phyloP scores from a whole-genome alignment of 129 eudicot genomes.

The Helianthus annuus region DNA sequence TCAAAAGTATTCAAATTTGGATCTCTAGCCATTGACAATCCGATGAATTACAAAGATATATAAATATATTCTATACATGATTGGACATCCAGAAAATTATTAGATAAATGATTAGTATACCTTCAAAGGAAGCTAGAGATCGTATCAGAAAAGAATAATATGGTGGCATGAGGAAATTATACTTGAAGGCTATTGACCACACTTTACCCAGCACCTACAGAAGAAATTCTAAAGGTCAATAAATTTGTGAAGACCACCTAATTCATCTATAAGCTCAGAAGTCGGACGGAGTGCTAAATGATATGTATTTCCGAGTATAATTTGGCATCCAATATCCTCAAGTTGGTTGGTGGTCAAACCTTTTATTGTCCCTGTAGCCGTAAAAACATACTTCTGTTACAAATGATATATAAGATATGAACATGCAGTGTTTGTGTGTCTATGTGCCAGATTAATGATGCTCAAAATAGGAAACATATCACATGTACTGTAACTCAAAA shows the following conservation, averaged over 20 bases:
- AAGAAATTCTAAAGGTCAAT: slow-evolving; percentile 42
- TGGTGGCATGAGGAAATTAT: slow-evolving; percentile 95
- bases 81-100: background rate
- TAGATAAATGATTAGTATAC: slow-evolving; percentile 36
- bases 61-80: no score
- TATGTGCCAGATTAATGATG: background rate
- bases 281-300: slow-evolving; percentile 90
- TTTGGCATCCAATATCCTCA: slow-evolving; percentile 97
- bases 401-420: background rate
- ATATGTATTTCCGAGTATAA: slow-evolving; percentile 93
- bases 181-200: slow-evolving; percentile 82
- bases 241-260: slow-evolving; percentile 91
- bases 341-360: slow-evolving; percentile 87
- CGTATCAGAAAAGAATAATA: slow-evolving; percentile 81
- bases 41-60: no score
- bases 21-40: no score
- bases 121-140: slow-evolving; percentile 95
- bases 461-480: slow-evolving; percentile 17
- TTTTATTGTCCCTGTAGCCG: slow-evolving; percentile 84
- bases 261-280: slow-evolving; percentile 83
- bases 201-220: slow-evolving; percentile 84
- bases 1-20: no score
- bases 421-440: background rate
- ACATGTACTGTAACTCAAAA: background rate
- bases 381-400: slow-evolving; percentile 6